A percentile compares a stretch with the other conserved stretches of the same genome.
Conservation (phyloP, 2,329 filamentous ascomycete genomes). For the Aspergillus ustus region DNA sequence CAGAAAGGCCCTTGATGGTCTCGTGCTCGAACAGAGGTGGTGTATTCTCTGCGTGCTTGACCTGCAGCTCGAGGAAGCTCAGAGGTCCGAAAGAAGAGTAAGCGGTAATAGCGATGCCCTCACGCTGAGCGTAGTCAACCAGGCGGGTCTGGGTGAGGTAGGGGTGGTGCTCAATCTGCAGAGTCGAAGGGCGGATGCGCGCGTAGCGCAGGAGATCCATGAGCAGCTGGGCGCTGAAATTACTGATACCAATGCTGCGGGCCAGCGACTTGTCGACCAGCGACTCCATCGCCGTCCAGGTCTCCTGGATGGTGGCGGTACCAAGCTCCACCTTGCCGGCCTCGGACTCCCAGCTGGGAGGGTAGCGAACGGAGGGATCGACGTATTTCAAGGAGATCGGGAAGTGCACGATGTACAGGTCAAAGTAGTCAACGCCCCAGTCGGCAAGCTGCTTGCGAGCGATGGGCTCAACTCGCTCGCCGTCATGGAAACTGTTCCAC, state of each 20-base stretch:
- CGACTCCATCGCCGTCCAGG: conserved; percentile 79
- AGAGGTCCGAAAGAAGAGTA: conserved; percentile 85
- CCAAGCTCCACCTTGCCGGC: conserved; percentile 66
- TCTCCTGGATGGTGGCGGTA: conserved; percentile 77
- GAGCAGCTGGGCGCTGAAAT: conserved; percentile 78
- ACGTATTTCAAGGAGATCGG: conserved; percentile 85
- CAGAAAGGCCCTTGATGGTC: conserved; percentile 66
- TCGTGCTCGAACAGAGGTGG: conserved; percentile 73
- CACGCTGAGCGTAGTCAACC: conserved; percentile 68
- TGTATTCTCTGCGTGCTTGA: conserved; percentile 68
- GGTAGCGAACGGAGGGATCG: conserved; percentile 77
- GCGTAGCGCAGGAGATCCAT: conserved; percentile 82
- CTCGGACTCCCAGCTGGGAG: conserved; percentile 73
- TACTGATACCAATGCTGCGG: conserved; percentile 77
- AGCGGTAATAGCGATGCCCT: conserved; percentile 76
- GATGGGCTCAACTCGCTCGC: conserved; percentile 75
- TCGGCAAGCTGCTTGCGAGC: conserved; percentile 76
- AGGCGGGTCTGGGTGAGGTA: conserved; percentile 79
- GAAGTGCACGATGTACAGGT: conserved; percentile 89
- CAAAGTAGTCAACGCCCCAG: conserved; percentile 87
- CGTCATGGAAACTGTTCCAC: conserved; percentile 90
- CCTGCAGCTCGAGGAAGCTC: conserved; percentile 76
- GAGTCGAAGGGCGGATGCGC: conserved; percentile 72
- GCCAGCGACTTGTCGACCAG: conserved; percentile 72
- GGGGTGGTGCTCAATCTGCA: conserved; percentile 90